A percentile compares a stretch with the other conserved stretches of the same genome.
Conservation (phyloP, 2,329 filamentous ascomycete genomes). For the Colletotrichum sp. region DNA sequence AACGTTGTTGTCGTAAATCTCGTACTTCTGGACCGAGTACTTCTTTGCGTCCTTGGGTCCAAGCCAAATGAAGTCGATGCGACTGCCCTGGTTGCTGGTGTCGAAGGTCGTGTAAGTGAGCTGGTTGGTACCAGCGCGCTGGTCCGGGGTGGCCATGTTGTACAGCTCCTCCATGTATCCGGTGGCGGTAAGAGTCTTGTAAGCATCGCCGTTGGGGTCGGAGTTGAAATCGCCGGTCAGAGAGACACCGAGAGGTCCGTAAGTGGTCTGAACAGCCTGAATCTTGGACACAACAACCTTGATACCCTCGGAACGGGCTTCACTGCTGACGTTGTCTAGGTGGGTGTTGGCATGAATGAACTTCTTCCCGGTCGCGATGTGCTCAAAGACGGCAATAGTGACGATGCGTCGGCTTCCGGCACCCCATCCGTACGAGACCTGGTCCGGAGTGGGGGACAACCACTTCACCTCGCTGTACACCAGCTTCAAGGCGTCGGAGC, state of each 20-base stretch:
- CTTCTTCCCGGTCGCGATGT: slow-evolving; percentile 38
- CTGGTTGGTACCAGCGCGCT: slow-evolving; percentile 28
- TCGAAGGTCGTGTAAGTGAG: slow-evolving; percentile 71
- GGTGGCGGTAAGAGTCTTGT: slow-evolving; percentile 26
- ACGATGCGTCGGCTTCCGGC: slow-evolving; percentile 48
- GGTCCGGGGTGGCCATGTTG: slow-evolving; percentile 29
- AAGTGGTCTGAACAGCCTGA: slow-evolving; percentile 25
- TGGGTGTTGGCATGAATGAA: slow-evolving; percentile 58
- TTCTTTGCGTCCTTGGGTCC: slow-evolving; percentile 34
- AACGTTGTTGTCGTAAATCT: slow-evolving; percentile 60
- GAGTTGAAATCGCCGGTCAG: slow-evolving; percentile 60
- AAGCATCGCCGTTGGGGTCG: slow-evolving; percentile 37
- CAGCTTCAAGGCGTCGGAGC: slow-evolving; percentile 55
- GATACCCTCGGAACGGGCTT: slow-evolving; percentile 47
- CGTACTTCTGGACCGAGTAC: slow-evolving; percentile 52
- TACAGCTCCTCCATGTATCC: slow-evolving; percentile 39
- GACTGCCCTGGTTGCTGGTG: slow-evolving; percentile 43
- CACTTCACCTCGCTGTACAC: slow-evolving; percentile 60
- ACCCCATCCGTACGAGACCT: slow-evolving; percentile 65
- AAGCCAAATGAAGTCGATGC: slow-evolving; percentile 73
- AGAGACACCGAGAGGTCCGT: slow-evolving; percentile 38
- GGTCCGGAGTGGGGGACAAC: slow-evolving; percentile 65
- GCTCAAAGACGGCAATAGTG: slow-evolving; percentile 52
- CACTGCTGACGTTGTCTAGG: slow-evolving; percentile 52
- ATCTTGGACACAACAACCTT: slow-evolving; percentile 45